phyloP scores from a whole-genome alignment of 495 filamentous ascomycete species.

The Cairneyella variabilis region DNA sequence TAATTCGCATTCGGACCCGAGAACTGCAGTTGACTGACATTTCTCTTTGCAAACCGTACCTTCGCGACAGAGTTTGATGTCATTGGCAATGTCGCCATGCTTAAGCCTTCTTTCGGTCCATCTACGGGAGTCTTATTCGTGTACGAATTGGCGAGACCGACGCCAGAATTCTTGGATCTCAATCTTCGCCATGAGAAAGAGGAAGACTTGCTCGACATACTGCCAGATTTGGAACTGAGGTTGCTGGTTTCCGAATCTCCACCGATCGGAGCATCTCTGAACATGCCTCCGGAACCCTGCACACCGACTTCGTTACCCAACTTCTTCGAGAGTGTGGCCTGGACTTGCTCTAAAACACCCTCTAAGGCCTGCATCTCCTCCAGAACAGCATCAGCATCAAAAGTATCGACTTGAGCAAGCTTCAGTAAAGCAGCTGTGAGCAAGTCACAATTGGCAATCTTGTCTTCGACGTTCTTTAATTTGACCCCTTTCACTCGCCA shows the following conservation, averaged over 20 bases:
- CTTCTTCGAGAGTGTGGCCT: conserved; percentile 71
- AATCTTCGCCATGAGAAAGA: conserved; percentile 80
- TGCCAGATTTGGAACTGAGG: conserved; percentile 48
- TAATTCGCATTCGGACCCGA: conserved; percentile 84
- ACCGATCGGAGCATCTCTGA: conserved; percentile 55
- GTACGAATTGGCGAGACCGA: conserved; percentile 43
- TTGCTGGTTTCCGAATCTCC: conserved; percentile 40
- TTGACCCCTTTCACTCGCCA: conserved; percentile 95
- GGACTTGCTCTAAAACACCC: conserved; percentile 78
- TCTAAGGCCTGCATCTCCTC: conserved; percentile 97
- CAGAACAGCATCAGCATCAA: conserved; percentile 83
- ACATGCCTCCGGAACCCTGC: conserved; percentile 60
- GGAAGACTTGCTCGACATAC: conserved; percentile 62
- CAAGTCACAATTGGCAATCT: conserved; percentile 88
- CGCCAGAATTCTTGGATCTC: conserved; percentile 80
- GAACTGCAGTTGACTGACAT: conserved; percentile 64
- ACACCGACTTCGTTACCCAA: conserved; percentile 88
- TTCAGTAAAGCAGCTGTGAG: conserved; percentile 86
- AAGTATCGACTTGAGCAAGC: conserved; percentile 76
- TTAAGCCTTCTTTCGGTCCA: conserved; percentile 51
- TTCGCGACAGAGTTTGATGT: conserved; percentile 56
- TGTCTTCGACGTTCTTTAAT: conserved; percentile 85
- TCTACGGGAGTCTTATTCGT: conserved; percentile 35
- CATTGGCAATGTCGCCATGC: conserved; percentile 79
- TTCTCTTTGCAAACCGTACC: conserved; percentile 56